These are phyloP conservation scores for Miamiensis avidus DNA, from an alignment of 169 alveolate species.

Conservation along the genomic window DNA sequence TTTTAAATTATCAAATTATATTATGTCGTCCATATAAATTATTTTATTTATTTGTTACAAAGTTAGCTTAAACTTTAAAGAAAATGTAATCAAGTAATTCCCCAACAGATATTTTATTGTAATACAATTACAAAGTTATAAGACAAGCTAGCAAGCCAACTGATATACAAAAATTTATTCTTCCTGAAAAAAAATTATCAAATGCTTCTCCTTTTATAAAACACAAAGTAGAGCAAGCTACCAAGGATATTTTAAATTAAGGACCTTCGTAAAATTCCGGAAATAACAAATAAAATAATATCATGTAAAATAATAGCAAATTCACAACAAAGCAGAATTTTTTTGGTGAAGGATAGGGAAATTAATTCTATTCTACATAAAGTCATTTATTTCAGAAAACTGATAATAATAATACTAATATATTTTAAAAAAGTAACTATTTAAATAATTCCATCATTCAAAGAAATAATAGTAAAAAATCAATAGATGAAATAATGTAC, in stretches of 20 bases:
- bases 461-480: no score
- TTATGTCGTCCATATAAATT: no score
- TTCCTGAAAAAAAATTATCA: not conserved
- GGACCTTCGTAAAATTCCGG: not conserved
- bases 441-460: not conserved
- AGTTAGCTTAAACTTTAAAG: not conserved
- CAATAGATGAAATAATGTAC: not conserved
- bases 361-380: no score
- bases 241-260: not conserved
- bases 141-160: not conserved
- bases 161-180: not conserved
- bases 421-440: not conserved
- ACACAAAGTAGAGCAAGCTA: not conserved
- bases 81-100: not conserved
- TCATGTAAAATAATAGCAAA: no score
- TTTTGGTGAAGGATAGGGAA: no score
- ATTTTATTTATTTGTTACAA: no score
- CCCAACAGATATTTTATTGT: not conserved
- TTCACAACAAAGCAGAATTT: no score
- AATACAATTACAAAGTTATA: no score
- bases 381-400: no score
- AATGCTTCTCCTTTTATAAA: not conserved
- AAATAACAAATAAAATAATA: no score
- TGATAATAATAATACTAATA: no score
- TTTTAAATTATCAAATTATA: no score